phyloP scores from a whole-genome alignment of 1,284 basidiomycete species.

The Heimioporus punctisporus region DNA sequence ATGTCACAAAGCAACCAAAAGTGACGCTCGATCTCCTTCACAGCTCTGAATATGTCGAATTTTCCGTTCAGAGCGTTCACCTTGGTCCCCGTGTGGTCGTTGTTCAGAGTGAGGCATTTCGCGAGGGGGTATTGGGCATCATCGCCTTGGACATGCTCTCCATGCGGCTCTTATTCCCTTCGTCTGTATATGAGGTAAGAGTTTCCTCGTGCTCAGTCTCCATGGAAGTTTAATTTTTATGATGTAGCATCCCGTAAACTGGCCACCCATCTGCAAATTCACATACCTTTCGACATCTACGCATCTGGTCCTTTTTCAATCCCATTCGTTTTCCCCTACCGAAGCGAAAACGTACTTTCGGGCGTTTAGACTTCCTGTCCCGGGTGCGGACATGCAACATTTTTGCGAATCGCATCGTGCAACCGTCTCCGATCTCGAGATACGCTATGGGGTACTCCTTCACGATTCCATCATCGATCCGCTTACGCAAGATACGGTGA shows the following conservation, averaged over 20 bases:
- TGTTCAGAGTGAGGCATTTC: not conserved
- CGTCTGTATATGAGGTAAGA: not conserved
- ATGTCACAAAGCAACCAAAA: constrained; percentile 2
- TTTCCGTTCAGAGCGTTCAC: constrained; percentile 2
- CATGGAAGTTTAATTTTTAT: no score
- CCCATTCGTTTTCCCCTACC: not conserved
- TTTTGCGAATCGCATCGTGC: constrained; percentile 11
- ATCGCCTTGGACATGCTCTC: constrained; percentile 18
- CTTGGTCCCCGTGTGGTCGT: constrained; percentile 18
- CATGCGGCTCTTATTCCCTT: constrained; percentile 3
- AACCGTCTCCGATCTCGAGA: constrained; percentile 1
- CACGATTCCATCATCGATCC: constrained; percentile 12
- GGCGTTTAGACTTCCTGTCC: constrained; percentile 13
- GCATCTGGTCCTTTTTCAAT: constrained; percentile 15
- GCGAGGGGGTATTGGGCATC: not conserved
- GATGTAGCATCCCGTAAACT: no score
- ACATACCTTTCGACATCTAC: constrained; percentile 20
- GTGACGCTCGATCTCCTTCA: constrained; percentile 14
- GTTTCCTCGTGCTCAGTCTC: not conserved
- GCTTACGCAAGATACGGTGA: constrained; percentile 9
- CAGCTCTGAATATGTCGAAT: constrained; percentile 6
- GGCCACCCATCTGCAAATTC: not conserved
- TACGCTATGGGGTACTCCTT: constrained; percentile 3
- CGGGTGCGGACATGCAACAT: not conserved
- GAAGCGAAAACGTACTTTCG: constrained; percentile 13